A percentile compares a stretch with the other conserved stretches of the same genome.
phyloP scores from a whole-genome alignment of 2,329 filamentous ascomycete genomes.

The Colletotrichum gloeosporioides region DNA sequence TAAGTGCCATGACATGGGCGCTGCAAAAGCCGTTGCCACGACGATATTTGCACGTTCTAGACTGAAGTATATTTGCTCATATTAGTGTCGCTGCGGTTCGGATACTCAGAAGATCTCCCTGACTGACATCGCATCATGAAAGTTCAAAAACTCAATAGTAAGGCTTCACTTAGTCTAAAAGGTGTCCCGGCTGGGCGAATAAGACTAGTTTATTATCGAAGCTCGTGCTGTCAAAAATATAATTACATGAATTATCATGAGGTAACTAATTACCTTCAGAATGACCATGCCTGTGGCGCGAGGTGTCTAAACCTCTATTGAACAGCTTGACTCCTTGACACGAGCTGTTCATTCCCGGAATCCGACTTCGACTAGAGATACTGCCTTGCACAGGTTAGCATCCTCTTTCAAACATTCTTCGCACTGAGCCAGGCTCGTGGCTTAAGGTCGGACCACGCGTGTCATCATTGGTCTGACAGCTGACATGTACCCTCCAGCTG shows the following conservation, averaged over 20 bases:
- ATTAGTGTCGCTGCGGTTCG: background rate
- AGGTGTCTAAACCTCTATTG: background rate
- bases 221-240: background rate
- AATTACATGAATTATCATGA: background rate
- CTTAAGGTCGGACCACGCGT: fast-evolving
- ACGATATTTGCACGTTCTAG: no score
- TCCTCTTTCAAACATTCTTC: background rate
- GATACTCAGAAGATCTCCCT: fast-evolving
- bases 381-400: fast-evolving
- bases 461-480: fast-evolving
- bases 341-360: background rate
- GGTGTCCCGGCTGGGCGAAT: no score
- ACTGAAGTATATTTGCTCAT: no score
- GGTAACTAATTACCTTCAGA: fast-evolving
- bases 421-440: background rate
- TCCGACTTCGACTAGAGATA: background rate
- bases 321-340: background rate
- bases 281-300: background rate
- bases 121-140: background rate
- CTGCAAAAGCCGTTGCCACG: no score
- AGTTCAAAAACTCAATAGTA: fast-evolving
- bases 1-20: background rate
- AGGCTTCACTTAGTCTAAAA: background rate
- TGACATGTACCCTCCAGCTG: background rate
- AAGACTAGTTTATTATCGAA: no score